Percentiles rank a stretch among this genome's conserved stretches.
phyloP scores from a whole-genome alignment of 805 yeast genomes.

The Metschnikowia chrysomelidarum region DNA sequence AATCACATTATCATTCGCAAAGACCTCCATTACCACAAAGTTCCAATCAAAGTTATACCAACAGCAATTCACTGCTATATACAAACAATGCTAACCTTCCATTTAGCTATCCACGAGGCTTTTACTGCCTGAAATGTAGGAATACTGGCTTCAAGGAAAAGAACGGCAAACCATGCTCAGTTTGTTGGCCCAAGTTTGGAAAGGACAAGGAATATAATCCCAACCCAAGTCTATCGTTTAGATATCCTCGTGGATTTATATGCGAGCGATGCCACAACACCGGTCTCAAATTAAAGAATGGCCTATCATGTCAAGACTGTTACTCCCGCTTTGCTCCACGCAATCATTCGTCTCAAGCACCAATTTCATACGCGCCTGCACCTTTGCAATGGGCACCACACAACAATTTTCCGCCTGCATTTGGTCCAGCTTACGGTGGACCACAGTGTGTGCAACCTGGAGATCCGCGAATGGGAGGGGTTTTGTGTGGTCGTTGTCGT shows the following conservation, averaged over 20 bases:
- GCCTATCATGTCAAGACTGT: conserved; percentile 66
- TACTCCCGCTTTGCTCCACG: conserved; percentile 61
- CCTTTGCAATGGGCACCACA: conserved; percentile 1
- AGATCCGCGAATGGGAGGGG: conserved; percentile 73
- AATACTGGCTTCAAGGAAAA: conserved; percentile 33
- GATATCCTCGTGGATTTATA: conserved; percentile 57
- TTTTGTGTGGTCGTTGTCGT: conserved; percentile 67
- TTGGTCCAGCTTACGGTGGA: conserved; percentile 14
- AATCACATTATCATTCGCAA: conserved; percentile 7
- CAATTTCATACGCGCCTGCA: background rate
- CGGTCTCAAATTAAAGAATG: conserved; percentile 61
- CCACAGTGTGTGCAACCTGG: conserved; percentile 63
- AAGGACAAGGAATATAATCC: conserved; percentile 41
- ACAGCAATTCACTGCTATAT: conserved; percentile 14
- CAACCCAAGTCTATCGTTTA: conserved; percentile 56
- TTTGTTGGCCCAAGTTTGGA: conserved; percentile 31
- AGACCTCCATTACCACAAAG: conserved; percentile 12
- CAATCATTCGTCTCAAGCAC: conserved; percentile 17
- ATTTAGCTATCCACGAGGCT: conserved; percentile 30
- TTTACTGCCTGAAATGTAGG: conserved; percentile 32
- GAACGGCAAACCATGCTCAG: conserved; percentile 26
- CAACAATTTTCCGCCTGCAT: conserved; percentile 8
- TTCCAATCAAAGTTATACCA: conserved; percentile 1
- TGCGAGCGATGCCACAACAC: conserved; percentile 76
- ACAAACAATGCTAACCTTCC: conserved; percentile 23